Evolutionary conservation across 331 rosid species (phyloP), one percentile per base, ranked within the genome.

Genomic region (Rosa hybrid): DNA sequence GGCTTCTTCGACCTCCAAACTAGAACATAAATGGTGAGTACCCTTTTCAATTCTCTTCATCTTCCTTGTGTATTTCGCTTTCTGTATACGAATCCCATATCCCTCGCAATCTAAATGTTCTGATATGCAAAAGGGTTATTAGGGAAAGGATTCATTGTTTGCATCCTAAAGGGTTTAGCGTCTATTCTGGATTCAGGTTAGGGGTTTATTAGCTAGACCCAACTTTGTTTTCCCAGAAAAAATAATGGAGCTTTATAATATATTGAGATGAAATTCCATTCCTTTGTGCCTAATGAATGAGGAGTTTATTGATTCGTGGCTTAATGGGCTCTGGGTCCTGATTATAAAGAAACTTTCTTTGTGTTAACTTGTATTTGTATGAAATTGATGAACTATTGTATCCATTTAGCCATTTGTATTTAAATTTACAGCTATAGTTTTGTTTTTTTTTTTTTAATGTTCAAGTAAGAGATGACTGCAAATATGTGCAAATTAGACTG

Each of bases 11-110:
- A 11, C 25, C 39, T 77, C 74, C 14, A 49, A 64, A 34, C 17
- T 49, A 14, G 49, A 65, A 14, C 54, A n/a, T 49, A 27, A 30
- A 77, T 77, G 80, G 80, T 77, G 74, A 77, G 80, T 12, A 9
- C 17, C 41, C 16, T 39, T 45, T 59, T 25, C 68, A 17, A 18
- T 16, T 21, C 3, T 16, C 72, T 6, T 41, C 5, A 8, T 64
- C 80, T 27, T 45, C 27, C 59, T 25, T 20, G 10, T 30, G 1
- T 45, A 4, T 75, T 39, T 60, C 67, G 11, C 42, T 42, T 46
- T 62, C 4, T 25, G 14, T 38, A 2, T 39, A 6, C 25, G 10
- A 51, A 73, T 10, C 77, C 18, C 4, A 30, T 69, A 3, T 68
- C 30, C 16, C 34, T 39, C 30, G n/a, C 44, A 63, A 63, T 69